phyloP scores from a whole-genome alignment of 192 early-diverging fungal species.

The Anaeromyces robustus region DNA sequence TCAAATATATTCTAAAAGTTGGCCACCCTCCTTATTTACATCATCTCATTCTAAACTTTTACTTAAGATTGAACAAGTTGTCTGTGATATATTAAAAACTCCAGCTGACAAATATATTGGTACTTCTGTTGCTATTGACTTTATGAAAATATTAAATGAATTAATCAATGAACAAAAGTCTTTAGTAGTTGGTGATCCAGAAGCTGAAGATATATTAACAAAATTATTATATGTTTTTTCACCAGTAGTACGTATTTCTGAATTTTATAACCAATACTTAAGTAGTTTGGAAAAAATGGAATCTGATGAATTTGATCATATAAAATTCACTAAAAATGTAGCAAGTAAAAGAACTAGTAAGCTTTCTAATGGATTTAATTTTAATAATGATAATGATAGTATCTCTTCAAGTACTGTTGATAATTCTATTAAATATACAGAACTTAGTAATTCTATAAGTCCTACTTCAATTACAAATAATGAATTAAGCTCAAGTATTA shows the following conservation, averaged over 20 bases:
- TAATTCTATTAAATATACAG: background rate
- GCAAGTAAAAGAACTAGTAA: background rate
- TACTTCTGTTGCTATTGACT: slow-evolving; percentile 27
- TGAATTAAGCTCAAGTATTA: too few relatives aligned
- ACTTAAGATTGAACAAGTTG: slow-evolving; percentile 31
- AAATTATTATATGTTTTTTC: slow-evolving; percentile 40
- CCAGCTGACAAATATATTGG: slow-evolving; percentile 26
- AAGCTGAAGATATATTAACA: slow-evolving; percentile 40
- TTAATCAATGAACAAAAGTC: slow-evolving; percentile 37
- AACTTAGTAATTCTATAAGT: too few relatives aligned
- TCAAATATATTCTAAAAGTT: slow-evolving; percentile 41
- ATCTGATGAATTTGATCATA: background rate
- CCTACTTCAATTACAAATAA: too few relatives aligned
- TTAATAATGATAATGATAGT: background rate
- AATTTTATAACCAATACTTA: slow-evolving; percentile 20
- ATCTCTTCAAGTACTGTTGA: background rate
- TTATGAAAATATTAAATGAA: slow-evolving; percentile 45
- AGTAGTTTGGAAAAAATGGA: background rate
- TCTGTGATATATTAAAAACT: slow-evolving; percentile 30
- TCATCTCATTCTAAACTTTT: slow-evolving; percentile 35
- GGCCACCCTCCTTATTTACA: slow-evolving; percentile 41
- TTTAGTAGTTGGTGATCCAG: slow-evolving; percentile 37
- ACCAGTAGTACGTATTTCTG: slow-evolving; percentile 39
- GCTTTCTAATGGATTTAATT: background rate
- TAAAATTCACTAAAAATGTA: background rate